A percentile compares a stretch with the other conserved stretches of the same genome.
phyloP scores from a whole-genome alignment of 2,329 filamentous ascomycete species.

The Didymella pinodella region DNA sequence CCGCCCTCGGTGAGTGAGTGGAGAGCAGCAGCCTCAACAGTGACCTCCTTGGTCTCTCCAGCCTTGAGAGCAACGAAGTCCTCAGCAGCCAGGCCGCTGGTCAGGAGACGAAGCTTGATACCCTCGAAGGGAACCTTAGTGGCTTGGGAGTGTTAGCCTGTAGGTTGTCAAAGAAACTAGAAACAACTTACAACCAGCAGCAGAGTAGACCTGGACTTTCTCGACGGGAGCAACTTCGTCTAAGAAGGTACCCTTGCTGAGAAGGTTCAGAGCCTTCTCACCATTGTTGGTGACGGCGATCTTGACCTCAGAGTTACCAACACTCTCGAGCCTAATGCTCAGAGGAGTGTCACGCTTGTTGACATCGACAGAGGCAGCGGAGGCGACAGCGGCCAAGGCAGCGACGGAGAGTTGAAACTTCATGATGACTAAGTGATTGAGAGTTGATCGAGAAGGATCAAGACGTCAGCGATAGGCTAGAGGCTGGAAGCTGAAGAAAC shows the following conservation, averaged over 20 bases:
- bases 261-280: conserved; percentile 58
- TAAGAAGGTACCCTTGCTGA: conserved; percentile 64
- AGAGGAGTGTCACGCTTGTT: conserved; percentile 49
- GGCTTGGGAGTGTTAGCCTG: conserved; percentile 40
- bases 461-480: conserved; percentile 15
- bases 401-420: conserved; percentile 42
- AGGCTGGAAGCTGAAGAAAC: conserved; percentile 18
- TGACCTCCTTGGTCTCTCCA: conserved; percentile 60
- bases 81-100: conserved; percentile 55
- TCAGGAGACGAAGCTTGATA: conserved; percentile 60
- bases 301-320: conserved; percentile 63
- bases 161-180: neutral
- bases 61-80: conserved; percentile 60
- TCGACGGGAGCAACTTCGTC: conserved; percentile 60
- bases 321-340: conserved; percentile 55
- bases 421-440: conserved; percentile 33
- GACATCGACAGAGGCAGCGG: conserved; percentile 39
- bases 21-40: conserved; percentile 64
- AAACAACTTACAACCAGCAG: conserved; percentile 51
- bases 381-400: conserved; percentile 39
- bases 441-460: conserved; percentile 14
- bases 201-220: conserved; percentile 61
- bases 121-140: conserved; percentile 61
- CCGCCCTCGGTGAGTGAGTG: conserved; percentile 63
- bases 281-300: conserved; percentile 64